Base-by-base conservation (phyloP, 2,329 filamentous ascomycete species). In the Cladosporium sp. region DNA sequence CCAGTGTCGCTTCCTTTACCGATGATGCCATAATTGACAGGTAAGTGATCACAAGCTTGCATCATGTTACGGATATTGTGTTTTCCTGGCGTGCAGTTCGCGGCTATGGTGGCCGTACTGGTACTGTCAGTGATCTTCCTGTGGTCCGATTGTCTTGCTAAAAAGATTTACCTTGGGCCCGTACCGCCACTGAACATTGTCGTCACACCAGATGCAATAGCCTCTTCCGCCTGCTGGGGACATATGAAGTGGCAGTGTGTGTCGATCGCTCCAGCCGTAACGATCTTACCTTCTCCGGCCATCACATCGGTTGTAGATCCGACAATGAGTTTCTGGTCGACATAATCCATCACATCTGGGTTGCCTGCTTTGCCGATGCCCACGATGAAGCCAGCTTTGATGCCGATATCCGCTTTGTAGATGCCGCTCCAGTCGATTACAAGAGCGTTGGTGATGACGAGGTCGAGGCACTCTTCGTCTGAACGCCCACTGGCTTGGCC, bases 341-440 rank as follows among this genome's bases (percentile, higher is more conserved):
- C 91, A 5, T 91, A 91, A 44, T 95, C 90, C 93, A 97, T 97
- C 52, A 96, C 87, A 78, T 97, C 93, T 23, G 93, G 93, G 73
- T 96, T 97, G 23, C 93, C 93, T 7, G 93, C 92, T 80, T 97
- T 97, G 66, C 93, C 93, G 71, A 97, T 93, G 0, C 87, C 93
- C 31, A 89, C 88, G 73, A 97, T 97, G 52, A 89, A 76, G 2
- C 93, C 92, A 70, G 92, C 80, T 77, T 94, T 96, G 76, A 97
- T 88, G 35, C 93, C 93, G 74, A 97, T 95, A 77, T 97, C 93
- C 7, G 92, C 93, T 81, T 97, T 97, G 83, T 91, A 94, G 73
- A 97, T 96, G 61, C 93, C 93, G 1, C 86, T 89, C 85, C 90
- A 95, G 80, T 97, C 93, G 31, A 97, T 84, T 35, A 97, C 89